phyloP scores from a whole-genome alignment of 1,284 basidiomycete genomes.

The Ceratobasidium sp. region DNA sequence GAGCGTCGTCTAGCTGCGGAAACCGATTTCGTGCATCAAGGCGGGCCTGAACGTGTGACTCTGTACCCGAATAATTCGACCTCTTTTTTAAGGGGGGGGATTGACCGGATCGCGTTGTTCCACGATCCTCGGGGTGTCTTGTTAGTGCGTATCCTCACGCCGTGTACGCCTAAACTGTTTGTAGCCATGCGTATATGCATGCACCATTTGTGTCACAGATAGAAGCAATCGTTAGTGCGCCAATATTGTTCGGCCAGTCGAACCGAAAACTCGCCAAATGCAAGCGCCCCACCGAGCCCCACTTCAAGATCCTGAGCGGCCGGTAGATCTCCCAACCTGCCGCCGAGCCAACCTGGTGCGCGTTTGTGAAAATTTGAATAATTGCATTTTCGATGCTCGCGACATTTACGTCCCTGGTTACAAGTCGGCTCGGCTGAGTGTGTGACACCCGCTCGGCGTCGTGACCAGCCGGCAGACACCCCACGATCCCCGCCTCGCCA shows the following conservation, averaged over 20 bases:
- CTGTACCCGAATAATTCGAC: not conserved
- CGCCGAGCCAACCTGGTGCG: not conserved
- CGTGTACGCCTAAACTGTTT: no score
- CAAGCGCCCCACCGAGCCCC: slow-evolving; percentile 10
- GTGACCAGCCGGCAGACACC: slow-evolving; percentile 6
- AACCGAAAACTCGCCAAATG: slow-evolving; percentile 5
- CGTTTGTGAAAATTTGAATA: not conserved
- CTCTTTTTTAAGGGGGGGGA: not conserved
- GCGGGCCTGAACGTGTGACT: not conserved
- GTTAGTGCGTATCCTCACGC: not conserved
- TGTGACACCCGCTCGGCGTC: not conserved
- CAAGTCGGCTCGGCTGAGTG: not conserved
- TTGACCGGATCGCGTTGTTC: not conserved
- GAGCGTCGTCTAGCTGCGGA: not conserved
- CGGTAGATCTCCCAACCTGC: not conserved
- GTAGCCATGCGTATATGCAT: no score
- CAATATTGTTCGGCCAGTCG: not conserved
- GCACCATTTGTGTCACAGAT: not conserved
- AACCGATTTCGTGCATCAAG: not conserved
- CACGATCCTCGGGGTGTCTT: not conserved
- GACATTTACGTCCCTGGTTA: not conserved
- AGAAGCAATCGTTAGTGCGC: not conserved
- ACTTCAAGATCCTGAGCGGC: slow-evolving; percentile 10
- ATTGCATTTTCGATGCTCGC: not conserved
- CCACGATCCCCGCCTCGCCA: slow-evolving; percentile 28